phyloP scores from a whole-genome alignment of 208 protist species.

The Trypanosomatidae sp. region DNA sequence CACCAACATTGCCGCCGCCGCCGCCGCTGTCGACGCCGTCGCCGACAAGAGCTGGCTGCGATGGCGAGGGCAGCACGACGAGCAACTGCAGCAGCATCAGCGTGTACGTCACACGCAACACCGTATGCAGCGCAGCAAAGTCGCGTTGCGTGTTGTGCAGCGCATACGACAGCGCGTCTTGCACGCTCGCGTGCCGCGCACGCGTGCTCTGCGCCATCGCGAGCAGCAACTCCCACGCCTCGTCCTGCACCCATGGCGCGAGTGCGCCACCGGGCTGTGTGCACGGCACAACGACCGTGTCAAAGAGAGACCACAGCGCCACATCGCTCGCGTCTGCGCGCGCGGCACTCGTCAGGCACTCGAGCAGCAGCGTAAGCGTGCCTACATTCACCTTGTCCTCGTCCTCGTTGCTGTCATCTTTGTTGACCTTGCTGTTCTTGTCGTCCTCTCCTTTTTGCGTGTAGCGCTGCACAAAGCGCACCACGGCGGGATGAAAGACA shows the following conservation, averaged over 20 bases:
- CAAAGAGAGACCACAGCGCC: constrained; percentile 33
- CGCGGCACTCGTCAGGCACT: constrained; percentile 33
- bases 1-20: no score
- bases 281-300: constrained; percentile 33
- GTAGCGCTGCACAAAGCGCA: constrained; percentile 10
- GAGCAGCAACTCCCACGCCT: constrained; percentile 68
- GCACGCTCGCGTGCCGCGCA: constrained; percentile 2
- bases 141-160: constrained; percentile 36
- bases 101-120: no score
- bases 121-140: constrained; percentile 28
- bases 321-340: constrained; percentile 11
- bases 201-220: constrained; percentile 19
- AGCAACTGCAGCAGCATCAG: no score
- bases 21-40: no score
- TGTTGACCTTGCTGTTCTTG: neutral
- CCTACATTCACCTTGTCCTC: constrained; percentile 10
- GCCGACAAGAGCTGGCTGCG: no score
- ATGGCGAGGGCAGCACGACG: no score
- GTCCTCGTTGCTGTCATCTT: constrained; percentile 9
- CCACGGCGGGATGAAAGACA: constrained; percentile 24
- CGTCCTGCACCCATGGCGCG: constrained; percentile 59
- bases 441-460: neutral
- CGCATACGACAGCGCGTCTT: constrained; percentile 26
- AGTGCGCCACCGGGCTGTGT: constrained; percentile 14
- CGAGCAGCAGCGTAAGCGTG: constrained; percentile 29